Conservation (phyloP, 108 stramenopile genomes). For the Fistulifera pelliculosa region DNA sequence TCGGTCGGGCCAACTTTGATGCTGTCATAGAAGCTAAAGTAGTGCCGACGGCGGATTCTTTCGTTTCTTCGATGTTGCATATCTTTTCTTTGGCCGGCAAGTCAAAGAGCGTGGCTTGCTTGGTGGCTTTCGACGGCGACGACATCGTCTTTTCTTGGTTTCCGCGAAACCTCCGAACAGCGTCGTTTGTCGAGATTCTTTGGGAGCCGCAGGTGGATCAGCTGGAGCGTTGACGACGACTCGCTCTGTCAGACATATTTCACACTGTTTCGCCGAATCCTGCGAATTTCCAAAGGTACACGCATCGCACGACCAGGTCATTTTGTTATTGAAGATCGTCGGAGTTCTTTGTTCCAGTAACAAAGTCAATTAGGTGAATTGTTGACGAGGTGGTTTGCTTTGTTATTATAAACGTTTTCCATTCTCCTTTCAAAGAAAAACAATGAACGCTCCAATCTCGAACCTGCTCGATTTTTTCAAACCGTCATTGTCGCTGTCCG, state of each 20-base stretch:
- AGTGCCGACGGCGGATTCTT: neutral
- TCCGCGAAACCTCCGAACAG: neutral
- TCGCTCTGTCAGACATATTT: slow-evolving; percentile 21
- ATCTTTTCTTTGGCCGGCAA: neutral
- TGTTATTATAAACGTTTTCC: too few species aligned
- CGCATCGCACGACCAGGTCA: slow-evolving; percentile 25
- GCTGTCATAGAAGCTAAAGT: neutral
- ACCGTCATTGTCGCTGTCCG: slow-evolving; percentile 1
- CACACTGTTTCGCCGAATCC: slow-evolving; percentile 11
- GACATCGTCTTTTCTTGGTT: neutral
- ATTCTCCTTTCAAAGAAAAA: too few species aligned
- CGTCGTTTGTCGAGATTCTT: neutral
- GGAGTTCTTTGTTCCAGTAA: too few species aligned
- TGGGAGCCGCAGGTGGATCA: neutral
- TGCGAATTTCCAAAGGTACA: slow-evolving; percentile 26
- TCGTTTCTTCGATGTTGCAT: neutral
- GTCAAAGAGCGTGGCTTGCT: neutral
- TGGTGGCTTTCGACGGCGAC: neutral
- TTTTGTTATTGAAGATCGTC: too few species aligned
- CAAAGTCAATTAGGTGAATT: too few species aligned
- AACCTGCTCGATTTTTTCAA: too few species aligned
- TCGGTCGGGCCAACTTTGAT: neutral
- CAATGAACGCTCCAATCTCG: too few species aligned
- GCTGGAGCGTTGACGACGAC: neutral
- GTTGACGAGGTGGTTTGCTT: too few species aligned